Base-by-base conservation (phyloP, 352 stramenopile species). In the Pythium plurisporium region DNA sequence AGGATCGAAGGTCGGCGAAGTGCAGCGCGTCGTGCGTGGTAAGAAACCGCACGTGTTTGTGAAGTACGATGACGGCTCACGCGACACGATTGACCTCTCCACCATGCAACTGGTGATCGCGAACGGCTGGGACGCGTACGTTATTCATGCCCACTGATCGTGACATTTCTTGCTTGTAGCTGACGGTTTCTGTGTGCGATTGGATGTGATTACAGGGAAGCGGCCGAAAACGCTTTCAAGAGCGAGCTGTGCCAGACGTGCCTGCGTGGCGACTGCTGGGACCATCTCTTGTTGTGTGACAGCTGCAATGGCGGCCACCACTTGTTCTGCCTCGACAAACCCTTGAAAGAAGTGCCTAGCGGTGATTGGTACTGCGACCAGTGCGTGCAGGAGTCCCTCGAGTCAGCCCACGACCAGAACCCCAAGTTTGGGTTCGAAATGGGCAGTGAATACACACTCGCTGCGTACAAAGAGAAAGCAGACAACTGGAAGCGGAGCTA, bases 171-270 rank as follows among this genome's bases (percentile, higher is more conserved):
- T 23, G 17, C 4, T 12, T 20, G 26, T 11, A 12, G 26, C 38
- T 44, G 19, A 44, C 19, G 11, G 38, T 44, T 36, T 14, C 12
- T 33, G 3, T 36, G 14, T 47, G 25, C 7, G 30, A n/a, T 37
- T 25, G 15, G 38, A 26, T 34, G 23, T 19, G 3, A 19, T n/a
- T n/a, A 27, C 27, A 86, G 75, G 3, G 68, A 79, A 6, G 71
- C 82, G 2, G 80, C 84, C 1, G 80, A 94, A 54, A 45, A 91
- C 20, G 82, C 80, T 22, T 88, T 76, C 53, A 87, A 87, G 60
- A 90, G 80, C 27, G 80, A 91, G 38, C 83, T 92, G 38, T 94
- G 84, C 30, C 84, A 94, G 58, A 76, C 73, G n/a, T 94, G 85
- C 64, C 55, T 94, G 14, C 85, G 83, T 37, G 82, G 81, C 2